Conservation (phyloP, 2,329 filamentous ascomycete species). For the Emergomyces orientalis region DNA sequence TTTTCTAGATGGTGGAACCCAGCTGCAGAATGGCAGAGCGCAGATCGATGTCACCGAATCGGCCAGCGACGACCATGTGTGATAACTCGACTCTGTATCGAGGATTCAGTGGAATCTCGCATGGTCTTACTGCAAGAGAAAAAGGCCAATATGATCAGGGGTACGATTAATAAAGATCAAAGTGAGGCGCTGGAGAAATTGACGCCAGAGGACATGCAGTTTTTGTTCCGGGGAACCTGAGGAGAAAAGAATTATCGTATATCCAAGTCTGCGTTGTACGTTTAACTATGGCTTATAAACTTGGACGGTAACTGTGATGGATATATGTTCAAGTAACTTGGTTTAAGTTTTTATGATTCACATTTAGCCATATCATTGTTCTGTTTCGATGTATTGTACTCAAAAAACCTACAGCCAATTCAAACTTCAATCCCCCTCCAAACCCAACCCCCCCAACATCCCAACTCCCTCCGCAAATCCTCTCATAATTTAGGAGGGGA, state of each 20-base stretch:
- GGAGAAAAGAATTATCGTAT: background rate
- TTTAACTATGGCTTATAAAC: background rate
- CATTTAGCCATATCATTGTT: no score
- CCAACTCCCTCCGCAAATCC: slow-evolving; percentile 39
- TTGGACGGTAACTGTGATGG: background rate
- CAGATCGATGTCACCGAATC: slow-evolving; percentile 88
- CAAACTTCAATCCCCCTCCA: no score
- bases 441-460: slow-evolving; percentile 33
- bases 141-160: slow-evolving; percentile 96
- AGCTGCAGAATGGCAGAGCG: slow-evolving; percentile 98
- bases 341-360: background rate
- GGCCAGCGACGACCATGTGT: slow-evolving; percentile 89
- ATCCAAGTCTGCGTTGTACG: background rate
- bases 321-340: background rate
- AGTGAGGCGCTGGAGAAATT: slow-evolving; percentile 76
- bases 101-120: slow-evolving; percentile 90
- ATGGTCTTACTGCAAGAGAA: slow-evolving; percentile 97
- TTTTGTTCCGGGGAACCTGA: slow-evolving; percentile 68
- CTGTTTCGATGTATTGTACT: no score
- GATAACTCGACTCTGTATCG: slow-evolving; percentile 89
- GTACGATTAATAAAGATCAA: slow-evolving; percentile 89
- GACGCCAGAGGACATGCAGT: slow-evolving; percentile 86
- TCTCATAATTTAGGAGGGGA: no score
- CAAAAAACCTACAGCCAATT: no score
- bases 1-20: slow-evolving; percentile 86